Evolutionary conservation across 75 land plant species (phyloP).

Genomic region (Sequoia sempervirens): DNA sequence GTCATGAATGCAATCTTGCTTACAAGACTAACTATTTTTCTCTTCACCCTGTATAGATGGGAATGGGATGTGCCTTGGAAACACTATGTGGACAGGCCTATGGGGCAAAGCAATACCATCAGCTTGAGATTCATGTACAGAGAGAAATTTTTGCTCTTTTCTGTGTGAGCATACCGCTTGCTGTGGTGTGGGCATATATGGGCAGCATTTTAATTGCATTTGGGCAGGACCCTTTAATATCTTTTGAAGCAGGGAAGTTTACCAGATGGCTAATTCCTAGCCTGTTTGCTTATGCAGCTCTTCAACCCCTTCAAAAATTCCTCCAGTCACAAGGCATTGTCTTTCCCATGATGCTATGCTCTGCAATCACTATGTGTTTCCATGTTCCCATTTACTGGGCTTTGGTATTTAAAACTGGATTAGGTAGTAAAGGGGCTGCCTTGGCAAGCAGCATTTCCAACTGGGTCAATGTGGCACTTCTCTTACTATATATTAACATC

Average conservation of each 20-base stretch:
- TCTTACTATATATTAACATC: constrained; percentile 43
- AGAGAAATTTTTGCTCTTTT: constrained; percentile 58
- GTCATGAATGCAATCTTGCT: not conserved
- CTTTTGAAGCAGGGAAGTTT: constrained; percentile 51
- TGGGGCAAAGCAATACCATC: constrained; percentile 78
- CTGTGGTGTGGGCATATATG: constrained; percentile 64
- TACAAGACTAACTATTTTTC: not conserved
- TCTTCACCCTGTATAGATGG: not conserved
- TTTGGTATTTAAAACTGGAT: constrained; percentile 58
- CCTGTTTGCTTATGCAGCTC: constrained; percentile 57
- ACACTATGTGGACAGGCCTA: constrained; percentile 84
- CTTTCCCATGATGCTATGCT: constrained; percentile 60
- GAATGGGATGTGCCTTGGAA: constrained; percentile 28
- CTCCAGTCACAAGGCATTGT: constrained; percentile 76
- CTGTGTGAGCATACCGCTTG: constrained; percentile 50
- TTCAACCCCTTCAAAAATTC: constrained; percentile 64
- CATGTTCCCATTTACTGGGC: constrained; percentile 71
- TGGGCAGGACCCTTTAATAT: constrained; percentile 60
- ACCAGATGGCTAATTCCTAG: constrained; percentile 62
- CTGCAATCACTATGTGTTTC: constrained; percentile 31
- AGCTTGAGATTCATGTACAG: constrained; percentile 66
- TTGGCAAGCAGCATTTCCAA: constrained; percentile 55
- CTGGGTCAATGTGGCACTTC: constrained; percentile 58
- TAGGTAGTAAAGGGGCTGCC: constrained; percentile 84
- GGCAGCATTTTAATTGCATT: constrained; percentile 34